Evolutionary conservation across 371 early-diverging fungal genomes (phyloP).

Genomic region (Lichtheimia ramosa): DNA sequence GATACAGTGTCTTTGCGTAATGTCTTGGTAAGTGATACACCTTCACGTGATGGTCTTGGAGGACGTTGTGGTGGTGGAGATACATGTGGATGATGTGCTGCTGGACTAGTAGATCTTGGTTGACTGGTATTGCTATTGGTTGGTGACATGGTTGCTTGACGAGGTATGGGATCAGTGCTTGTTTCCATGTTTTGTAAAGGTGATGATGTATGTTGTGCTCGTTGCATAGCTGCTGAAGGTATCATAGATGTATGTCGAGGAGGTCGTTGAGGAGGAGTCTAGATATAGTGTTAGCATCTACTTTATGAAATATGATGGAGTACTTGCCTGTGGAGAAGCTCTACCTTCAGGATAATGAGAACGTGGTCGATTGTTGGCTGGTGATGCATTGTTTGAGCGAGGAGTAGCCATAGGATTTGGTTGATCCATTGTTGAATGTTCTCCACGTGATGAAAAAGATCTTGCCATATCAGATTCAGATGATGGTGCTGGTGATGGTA

Average conservation of each 20-base stretch:
- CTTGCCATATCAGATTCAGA: neutral
- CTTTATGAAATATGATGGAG: neutral
- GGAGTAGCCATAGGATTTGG: too few relatives aligned
- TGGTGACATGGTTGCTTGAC: neutral
- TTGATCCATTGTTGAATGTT: neutral
- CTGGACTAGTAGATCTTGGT: neutral
- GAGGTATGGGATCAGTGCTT: neutral
- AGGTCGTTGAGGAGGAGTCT: constrained; percentile 21
- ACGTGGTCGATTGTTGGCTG: constrained; percentile 3
- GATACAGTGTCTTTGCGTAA: constrained; percentile 8
- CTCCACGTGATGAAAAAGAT: neutral
- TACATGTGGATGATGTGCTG: neutral
- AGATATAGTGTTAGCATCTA: neutral
- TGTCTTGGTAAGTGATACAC: neutral
- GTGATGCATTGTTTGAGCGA: neutral
- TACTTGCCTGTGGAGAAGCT: neutral
- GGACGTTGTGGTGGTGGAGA: constrained; percentile 10
- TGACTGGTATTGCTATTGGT: neutral
- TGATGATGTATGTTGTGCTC: constrained; percentile 40
- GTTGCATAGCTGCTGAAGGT: constrained; percentile 46
- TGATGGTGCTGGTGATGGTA: constrained; percentile 11
- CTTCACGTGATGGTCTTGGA: constrained; percentile 12
- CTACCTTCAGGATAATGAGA: constrained; percentile 4
- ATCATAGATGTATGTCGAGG: constrained; percentile 45
- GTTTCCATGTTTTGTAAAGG: constrained; percentile 21